Evolutionary conservation across 1,284 basidiomycete species (phyloP), one percentile per base, ranked within the genome.

Genomic region (Marasmius fiardii): DNA sequence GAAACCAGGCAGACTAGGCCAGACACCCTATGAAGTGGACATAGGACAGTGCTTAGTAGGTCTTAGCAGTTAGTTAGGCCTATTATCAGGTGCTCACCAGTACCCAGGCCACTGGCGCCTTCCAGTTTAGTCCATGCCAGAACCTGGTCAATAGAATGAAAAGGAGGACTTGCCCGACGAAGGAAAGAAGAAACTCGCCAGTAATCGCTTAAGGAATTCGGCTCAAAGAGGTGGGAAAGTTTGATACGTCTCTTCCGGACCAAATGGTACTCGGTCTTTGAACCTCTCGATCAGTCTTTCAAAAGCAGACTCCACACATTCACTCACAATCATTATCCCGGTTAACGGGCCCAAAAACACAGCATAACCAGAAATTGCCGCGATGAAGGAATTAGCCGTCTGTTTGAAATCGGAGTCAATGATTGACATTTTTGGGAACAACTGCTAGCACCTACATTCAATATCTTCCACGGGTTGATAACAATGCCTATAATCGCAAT

Each of bases 381-480:
- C 62, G 34, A 68, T 69, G 53, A 70, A 68, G 1, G 66, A 66
- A 53, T 68, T 68, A 3, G 67, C 65, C 8, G 65, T 68, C 68
- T 69, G 50, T 18, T 23, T 28, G 24, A 35, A 43, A 41, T 18
- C n/a, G n/a, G n/a, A n/a, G n/a, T n/a, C n/a, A n/a, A n/a, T n/a
- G n/a, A n/a, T n/a, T n/a, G n/a, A 51, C 10, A 31, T 20, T 34
- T 18, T 18, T 5, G n/a, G n/a, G n/a, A 21, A 24, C 11, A 37
- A 18, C 14, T 23, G 28, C 16, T 16, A 31, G 18, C 37, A 57
- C 63, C 24, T 34, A 69, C 67, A 50, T 70, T 68, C 3, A 69
- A 60, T 8, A 69, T 65, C 43, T 62, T 65, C 68, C 68, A 70
- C 28, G 67, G 67, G 24, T 70, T 67, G 50, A 70, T 70, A 35